Evolutionary conservation across 2,329 filamentous ascomycete genomes (phyloP), one percentile per base, ranked within the genome.

Genomic region (Sarocladium brachiariae): DNA sequence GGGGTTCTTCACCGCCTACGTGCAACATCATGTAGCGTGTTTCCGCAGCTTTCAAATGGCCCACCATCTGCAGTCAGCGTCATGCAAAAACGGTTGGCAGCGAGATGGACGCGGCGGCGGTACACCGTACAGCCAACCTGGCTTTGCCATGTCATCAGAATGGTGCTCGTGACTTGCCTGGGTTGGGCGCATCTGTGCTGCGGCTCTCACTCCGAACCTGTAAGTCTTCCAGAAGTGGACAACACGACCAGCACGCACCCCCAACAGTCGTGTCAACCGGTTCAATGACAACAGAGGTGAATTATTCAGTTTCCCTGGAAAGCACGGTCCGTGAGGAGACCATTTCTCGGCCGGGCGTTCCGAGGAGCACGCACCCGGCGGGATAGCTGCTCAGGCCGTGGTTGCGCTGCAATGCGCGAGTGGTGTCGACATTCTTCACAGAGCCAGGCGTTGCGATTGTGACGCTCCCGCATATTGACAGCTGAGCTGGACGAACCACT

Each of bases 41-140:
- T 24, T 47, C 16, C 24, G 21, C 7, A 31, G 25, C 43, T 33
- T 33, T 18, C 24, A n/a, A 30, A 47, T 21, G 43, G 27, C 33
- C 43, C 43, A 47, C 43, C 43, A 31, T 31, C 43, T 47, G 43
- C 43, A 47, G 43, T 47, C 43, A 47, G 24, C 43, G 43, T 33
- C 43, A 33, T 47, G 43, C 27, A 19, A 30, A 45, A 33, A 33
- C 27, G 27, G 43, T 33, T 47, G 43, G 43, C 43, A 47, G 27
- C 24, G 23, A 23, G 25, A 47, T 8, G 27, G n/a, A 25, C 27
- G 24, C 18, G 43, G 14, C 25, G 2, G 27, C 25, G 25, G 4
- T 21, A 33, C 43, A 33, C 25, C 24, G 16, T 21, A 33, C 43
- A 47, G 21, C 43, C 43, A 33, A 47, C 43, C 9, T 33, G 27